These are phyloP conservation scores for Leccinum boreale DNA, from an alignment of 768 basidiomycete genomes.

Conservation along the genomic window DNA sequence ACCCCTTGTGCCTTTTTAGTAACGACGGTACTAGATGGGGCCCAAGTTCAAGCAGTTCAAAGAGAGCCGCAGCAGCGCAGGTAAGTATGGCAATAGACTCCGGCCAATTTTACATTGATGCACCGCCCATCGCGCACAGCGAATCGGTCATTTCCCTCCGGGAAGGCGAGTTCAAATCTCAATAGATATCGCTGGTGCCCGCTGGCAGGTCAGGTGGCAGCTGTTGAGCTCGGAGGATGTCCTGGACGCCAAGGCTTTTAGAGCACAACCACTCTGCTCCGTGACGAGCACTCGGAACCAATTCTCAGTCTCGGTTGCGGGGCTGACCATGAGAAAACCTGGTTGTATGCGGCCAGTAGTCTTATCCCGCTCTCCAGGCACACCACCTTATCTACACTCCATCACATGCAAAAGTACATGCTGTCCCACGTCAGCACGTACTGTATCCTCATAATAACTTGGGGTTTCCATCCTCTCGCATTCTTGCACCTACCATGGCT, in stretches of 20 bases:
- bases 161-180: background rate
- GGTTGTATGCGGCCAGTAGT: background rate
- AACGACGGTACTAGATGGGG: no score
- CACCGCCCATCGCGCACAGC: no score
- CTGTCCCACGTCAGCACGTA: background rate
- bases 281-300: background rate
- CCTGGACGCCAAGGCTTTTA: no score
- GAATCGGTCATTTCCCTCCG: no score
- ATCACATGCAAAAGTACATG: background rate
- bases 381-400: background rate
- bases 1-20: background rate
- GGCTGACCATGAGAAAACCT: background rate
- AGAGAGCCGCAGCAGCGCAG: background rate
- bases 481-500: conserved; percentile 5
- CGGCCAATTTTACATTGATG: background rate
- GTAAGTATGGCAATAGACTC: background rate
- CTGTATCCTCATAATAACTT: background rate
- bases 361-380: background rate
- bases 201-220: background rate
- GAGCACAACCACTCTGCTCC: background rate
- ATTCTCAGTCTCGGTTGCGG: background rate
- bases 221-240: background rate
- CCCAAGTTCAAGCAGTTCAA: background rate
- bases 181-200: background rate
- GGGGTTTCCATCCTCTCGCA: background rate